Evolutionary conservation across 2,329 filamentous ascomycete species (phyloP), one percentile per base, ranked within the genome.

Genomic region (Samsoniella hepiali): DNA sequence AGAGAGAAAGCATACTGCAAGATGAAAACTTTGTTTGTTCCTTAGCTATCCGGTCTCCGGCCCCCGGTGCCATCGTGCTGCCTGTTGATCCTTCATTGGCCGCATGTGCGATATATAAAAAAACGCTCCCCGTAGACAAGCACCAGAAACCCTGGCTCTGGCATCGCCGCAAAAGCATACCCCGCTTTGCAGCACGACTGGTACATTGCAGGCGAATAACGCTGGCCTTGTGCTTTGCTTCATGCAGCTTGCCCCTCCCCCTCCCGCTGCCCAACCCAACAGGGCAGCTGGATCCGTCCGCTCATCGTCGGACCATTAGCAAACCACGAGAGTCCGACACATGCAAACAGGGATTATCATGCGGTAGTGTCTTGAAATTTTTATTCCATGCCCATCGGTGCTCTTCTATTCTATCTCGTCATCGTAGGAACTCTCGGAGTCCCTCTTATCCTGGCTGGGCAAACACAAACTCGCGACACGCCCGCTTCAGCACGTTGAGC

Each of bases 401-500:
- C 5, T 27, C 15, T 54, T 53, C 49, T 45, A 40, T 34, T 32
- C 2, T 22, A 60, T 61, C 8, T 44, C 32, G 34, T 60, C 42
- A 45, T 34, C 7, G 8, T 40, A 31, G 40, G 31, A 27, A 22
- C 13, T 15, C 2, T 32, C 31, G 31, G 5, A 7, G 15, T 15
- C 10, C 29, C 42, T 4, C 15, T n/a, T 36, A 53, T 57, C 38
- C 58, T 5, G 64, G 40, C 45, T 67, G 64, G 10, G 63, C 67
- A 68, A 75, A 74, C n/a, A 74, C 73, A 65, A 77, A 78, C 63
- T 78, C 76, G 29, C 75, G 74, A 58, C 76, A 78, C 8, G 75
- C 74, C 75, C 77, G 36, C 55, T 54, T 58, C 68, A 89, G 78
- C 42, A 87, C 80, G 74, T 87, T 83, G 63, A 97, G 84, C 72